Evolutionary conservation across 345 rosid species (phyloP).

Genomic region (Cardamine chenopodiifolia): DNA sequence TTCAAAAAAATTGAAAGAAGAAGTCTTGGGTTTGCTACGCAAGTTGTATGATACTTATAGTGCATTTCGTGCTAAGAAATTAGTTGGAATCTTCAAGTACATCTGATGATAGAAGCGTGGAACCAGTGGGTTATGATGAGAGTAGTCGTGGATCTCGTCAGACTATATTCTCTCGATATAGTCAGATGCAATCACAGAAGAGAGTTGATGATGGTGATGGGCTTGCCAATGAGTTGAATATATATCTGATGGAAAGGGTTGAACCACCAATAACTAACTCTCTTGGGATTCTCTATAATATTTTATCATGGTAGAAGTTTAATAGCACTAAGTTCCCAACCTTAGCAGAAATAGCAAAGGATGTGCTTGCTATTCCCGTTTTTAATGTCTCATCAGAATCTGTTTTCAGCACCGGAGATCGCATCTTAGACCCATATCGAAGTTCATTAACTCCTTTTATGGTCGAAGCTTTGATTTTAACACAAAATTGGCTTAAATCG

Average conservation of each 20-base stretch:
- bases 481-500: no score
- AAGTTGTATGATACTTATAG: neutral
- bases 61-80: neutral
- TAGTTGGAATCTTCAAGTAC: neutral
- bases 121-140: neutral
- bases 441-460: neutral
- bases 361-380: neutral
- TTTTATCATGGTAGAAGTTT: no score
- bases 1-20: no score
- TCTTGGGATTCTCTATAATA: no score
- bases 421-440: neutral
- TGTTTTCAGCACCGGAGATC: neutral
- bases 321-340: neutral
- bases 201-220: neutral
- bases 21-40: neutral
- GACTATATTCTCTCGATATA: neutral
- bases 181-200: neutral
- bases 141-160: neutral
- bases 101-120: neutral
- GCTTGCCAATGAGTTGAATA: neutral
- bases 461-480: neutral
- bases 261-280: no score
- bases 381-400: neutral
- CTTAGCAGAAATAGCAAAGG: neutral
- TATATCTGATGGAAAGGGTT: no score